Conservation (phyloP, 225 moss, liverwort and hornwort genomes). For the Straminergon stramineum region DNA sequence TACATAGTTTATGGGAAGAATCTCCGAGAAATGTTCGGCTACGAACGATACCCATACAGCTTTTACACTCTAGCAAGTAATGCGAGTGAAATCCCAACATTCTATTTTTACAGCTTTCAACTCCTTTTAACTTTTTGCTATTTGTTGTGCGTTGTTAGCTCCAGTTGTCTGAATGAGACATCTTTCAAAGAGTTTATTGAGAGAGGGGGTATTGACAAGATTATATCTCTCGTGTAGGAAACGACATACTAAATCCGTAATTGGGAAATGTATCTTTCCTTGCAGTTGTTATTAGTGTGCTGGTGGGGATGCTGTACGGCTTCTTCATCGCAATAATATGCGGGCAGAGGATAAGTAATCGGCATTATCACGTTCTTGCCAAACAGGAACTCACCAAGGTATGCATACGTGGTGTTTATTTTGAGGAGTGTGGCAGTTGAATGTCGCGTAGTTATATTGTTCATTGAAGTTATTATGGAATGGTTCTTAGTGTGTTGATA, state of each 20-base stretch:
- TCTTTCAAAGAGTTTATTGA: not conserved
- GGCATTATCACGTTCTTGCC: slow-evolving; percentile 83
- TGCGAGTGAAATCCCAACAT: not conserved
- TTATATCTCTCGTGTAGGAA: not conserved
- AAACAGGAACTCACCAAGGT: slow-evolving; percentile 88
- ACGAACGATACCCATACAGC: slow-evolving; percentile 50
- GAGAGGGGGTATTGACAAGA: not conserved
- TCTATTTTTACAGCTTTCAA: not conserved
- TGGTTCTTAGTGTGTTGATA: not conserved
- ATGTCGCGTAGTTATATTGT: not conserved
- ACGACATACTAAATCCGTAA: not conserved
- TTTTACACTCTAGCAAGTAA: slow-evolving; percentile 81
- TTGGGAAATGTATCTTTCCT: not conserved
- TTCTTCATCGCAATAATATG: slow-evolving; percentile 89
- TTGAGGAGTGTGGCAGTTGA: not conserved
- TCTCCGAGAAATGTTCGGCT: slow-evolving; percentile 70
- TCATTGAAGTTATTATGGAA: not conserved
- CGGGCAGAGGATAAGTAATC: slow-evolving; percentile 75
- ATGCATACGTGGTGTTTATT: not conserved
- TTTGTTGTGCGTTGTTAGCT: not conserved
- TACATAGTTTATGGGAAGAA: slow-evolving; percentile 59
- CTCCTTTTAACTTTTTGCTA: not conserved
- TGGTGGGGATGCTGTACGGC: slow-evolving; percentile 78
- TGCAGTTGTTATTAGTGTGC: slow-evolving; percentile 71
- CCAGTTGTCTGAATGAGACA: not conserved